A percentile compares a stretch with the other conserved stretches of the same genome.
phyloP scores from a whole-genome alignment of 2,329 filamentous ascomycete genomes.

The Trichoderma hamatum region DNA sequence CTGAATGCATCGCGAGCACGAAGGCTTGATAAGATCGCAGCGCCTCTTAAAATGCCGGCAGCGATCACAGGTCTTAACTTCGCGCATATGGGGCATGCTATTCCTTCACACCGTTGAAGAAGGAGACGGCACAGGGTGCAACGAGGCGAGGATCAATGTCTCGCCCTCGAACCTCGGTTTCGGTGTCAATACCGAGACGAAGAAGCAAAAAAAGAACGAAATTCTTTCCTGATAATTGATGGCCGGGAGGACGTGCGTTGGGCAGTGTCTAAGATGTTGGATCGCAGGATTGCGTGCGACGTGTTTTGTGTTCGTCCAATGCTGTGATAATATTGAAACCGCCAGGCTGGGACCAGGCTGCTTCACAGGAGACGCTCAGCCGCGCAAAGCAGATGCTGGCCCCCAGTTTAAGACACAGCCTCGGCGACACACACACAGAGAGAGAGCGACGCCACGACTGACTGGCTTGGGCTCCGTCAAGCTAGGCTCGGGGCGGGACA shows the following conservation, averaged over 20 bases:
- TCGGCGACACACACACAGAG: conserved; percentile 5
- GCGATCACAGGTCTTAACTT: conserved; percentile 43
- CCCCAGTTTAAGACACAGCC: conserved; percentile 20
- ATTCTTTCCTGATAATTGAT: neutral
- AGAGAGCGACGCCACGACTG: neutral
- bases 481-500: neutral
- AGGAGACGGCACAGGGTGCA: neutral
- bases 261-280: conserved; percentile 15
- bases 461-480: neutral
- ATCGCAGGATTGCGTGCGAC: conserved; percentile 10
- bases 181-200: neutral
- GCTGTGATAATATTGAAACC: conserved; percentile 1
- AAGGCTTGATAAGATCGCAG: conserved; percentile 42
- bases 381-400: conserved; percentile 22
- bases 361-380: conserved; percentile 11
- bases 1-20: conserved; percentile 41
- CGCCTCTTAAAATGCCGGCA: conserved; percentile 44
- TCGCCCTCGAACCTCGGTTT: neutral
- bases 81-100: conserved; percentile 34
- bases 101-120: conserved; percentile 2
- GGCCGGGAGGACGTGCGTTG: conserved; percentile 7
- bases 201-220: neutral
- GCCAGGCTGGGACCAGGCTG: conserved; percentile 19
- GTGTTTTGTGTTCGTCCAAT: conserved; percentile 12
- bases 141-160: conserved; percentile 9